Conservation (phyloP, 176 grass and related monocot species). For the Tillandsia fasciculata region DNA sequence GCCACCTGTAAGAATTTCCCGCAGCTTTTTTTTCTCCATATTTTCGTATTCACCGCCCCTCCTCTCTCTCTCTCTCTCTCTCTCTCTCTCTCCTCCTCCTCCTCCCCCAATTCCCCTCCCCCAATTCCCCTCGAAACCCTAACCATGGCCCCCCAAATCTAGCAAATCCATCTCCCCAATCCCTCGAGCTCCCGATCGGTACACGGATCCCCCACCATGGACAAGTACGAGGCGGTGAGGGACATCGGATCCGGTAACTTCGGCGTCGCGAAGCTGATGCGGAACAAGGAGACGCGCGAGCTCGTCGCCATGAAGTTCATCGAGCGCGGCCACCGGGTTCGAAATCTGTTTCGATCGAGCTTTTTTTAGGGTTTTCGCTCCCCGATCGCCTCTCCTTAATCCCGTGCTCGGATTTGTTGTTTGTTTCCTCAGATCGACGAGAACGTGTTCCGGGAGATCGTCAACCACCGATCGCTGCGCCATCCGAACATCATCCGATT, state of each 20-base stretch:
- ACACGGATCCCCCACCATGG: constrained; percentile 30
- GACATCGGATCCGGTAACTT: constrained; percentile 95
- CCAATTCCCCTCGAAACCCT: not conserved
- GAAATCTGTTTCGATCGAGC: not conserved
- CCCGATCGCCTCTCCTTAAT: not conserved
- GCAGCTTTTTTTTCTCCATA: constrained; percentile 20
- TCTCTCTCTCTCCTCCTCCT: not conserved
- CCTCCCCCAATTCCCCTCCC: not conserved
- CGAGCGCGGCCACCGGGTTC: constrained; percentile 67
- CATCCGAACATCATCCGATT: constrained; percentile 90
- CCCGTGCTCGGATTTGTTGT: not conserved
- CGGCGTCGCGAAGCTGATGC: constrained; percentile 76
- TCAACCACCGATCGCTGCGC: constrained; percentile 68
- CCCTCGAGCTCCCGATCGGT: not conserved
- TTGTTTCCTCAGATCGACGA: constrained; percentile 54
- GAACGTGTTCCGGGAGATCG: constrained; percentile 83
- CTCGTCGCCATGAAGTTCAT: constrained; percentile 96
- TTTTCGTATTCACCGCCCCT: constrained; percentile 16
- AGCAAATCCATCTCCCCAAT: not conserved
- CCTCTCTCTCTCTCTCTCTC: not conserved
- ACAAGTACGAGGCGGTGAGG: constrained; percentile 75
- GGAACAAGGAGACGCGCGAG: constrained; percentile 66
- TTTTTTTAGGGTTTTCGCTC: not conserved
- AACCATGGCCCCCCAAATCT: not conserved
- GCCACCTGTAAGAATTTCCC: constrained; percentile 27